These are phyloP conservation scores for Paspalum notatum DNA, from an alignment of 176 grass and related monocot genomes.

Conservation along the genomic window DNA sequence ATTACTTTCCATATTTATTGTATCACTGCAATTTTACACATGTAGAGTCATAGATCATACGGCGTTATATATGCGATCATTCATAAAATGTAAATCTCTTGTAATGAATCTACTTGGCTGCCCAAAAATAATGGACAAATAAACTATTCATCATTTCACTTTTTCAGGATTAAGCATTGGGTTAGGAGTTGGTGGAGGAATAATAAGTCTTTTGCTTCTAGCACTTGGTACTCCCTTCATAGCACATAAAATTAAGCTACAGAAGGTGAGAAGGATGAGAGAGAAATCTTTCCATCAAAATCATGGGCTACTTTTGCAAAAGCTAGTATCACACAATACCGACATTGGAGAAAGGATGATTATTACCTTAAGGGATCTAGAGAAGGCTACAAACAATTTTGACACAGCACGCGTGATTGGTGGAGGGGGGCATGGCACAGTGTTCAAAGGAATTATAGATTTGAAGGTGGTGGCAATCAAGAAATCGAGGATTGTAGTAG, in stretches of 20 bases:
- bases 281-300: slow-evolving; percentile 57
- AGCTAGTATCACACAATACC: slow-evolving; percentile 42
- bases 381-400: slow-evolving; percentile 67
- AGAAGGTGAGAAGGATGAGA: slow-evolving; percentile 39
- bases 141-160: too few species aligned
- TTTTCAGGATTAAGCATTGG: slow-evolving; percentile 48
- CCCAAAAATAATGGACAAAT: too few species aligned
- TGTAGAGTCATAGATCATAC: too few species aligned
- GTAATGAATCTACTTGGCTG: too few species aligned
- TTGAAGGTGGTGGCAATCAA: slow-evolving; percentile 55
- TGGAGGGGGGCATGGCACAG: slow-evolving; percentile 45
- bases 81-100: too few species aligned
- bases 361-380: slow-evolving; percentile 43
- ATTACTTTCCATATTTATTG: too few species aligned
- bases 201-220: slow-evolving; percentile 35
- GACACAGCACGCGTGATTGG: slow-evolving; percentile 40
- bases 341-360: slow-evolving; percentile 60
- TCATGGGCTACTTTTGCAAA: slow-evolving; percentile 49
- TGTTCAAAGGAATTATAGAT: slow-evolving; percentile 60
- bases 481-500: slow-evolving; percentile 54
- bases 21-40: too few species aligned
- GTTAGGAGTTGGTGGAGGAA: slow-evolving; percentile 34
- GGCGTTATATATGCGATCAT: too few species aligned
- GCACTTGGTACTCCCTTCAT: slow-evolving; percentile 38
- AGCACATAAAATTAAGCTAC: slow-evolving; percentile 28